Evolutionary conservation across 2,329 filamentous ascomycete species (phyloP).

Genomic region (Aureobasidium sp.): DNA sequence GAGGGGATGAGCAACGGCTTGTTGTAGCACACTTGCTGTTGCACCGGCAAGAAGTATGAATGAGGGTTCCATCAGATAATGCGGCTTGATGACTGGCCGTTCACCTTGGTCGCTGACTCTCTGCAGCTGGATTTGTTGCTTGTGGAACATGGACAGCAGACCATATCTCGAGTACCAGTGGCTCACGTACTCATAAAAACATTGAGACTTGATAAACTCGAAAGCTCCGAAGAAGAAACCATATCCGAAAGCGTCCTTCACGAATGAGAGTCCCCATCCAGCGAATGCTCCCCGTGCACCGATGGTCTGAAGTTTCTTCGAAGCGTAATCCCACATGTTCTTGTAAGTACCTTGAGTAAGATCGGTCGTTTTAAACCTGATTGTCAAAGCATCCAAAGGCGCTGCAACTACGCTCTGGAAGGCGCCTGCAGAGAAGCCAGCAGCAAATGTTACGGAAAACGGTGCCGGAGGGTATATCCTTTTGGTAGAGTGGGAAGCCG

Average conservation of each 20-base stretch:
- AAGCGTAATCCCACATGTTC: constrained; percentile 67
- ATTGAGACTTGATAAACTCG: constrained; percentile 67
- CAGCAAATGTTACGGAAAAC: constrained; percentile 55
- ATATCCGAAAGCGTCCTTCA: constrained; percentile 61
- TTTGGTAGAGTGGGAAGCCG: constrained; percentile 51
- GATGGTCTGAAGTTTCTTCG: constrained; percentile 60
- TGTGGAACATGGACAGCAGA: constrained; percentile 25
- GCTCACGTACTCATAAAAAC: constrained; percentile 61
- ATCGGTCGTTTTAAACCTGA: constrained; percentile 58
- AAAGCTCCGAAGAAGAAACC: constrained; percentile 68
- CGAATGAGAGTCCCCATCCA: constrained; percentile 59
- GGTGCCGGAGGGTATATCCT: constrained; percentile 63
- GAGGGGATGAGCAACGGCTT: constrained; percentile 62
- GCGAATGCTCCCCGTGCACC: constrained; percentile 65
- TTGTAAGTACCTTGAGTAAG: constrained; percentile 52
- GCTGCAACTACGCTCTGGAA: constrained; percentile 65
- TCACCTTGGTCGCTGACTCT: constrained; percentile 17
- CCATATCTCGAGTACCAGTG: constrained; percentile 53
- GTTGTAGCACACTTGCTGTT: constrained; percentile 59
- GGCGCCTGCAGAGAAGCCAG: constrained; percentile 60
- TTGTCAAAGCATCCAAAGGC: constrained; percentile 67
- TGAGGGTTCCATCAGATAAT: constrained; percentile 65
- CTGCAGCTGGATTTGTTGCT: constrained; percentile 24
- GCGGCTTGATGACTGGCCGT: constrained; percentile 54
- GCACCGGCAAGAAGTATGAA: constrained; percentile 64